Base-by-base conservation (phyloP, 2,329 filamentous ascomycete genomes). In the Ceratocystis colombiana region DNA sequence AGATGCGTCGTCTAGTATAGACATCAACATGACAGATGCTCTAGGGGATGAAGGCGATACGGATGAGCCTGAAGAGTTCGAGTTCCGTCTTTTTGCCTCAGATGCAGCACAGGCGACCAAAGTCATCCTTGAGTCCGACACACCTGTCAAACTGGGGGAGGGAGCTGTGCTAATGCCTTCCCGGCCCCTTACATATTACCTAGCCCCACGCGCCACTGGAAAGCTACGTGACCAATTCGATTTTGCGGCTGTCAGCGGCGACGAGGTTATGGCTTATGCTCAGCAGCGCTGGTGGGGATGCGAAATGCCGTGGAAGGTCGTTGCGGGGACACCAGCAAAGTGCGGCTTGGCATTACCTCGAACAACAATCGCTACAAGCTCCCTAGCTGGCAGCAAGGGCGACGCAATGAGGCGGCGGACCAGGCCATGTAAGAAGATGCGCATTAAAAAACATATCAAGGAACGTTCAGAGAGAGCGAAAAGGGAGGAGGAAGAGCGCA, bases 231-330 rank as follows among this genome's bases (percentile, higher is more conserved):
- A 61, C 37, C 62, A 65, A 46, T 68, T 68, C 33, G 59, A 68
- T 7, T 44, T 61, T 28, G 76, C 77, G 2, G 81, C 84, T 2
- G 74, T 87, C 10, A 79, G 73, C 37, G 80, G 79, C 5, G 79
- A 81, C n/a, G 78, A 82, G 15, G 73, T 87, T 15, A 64, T 81
- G 1, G 71, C 71, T 25, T 74, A 76, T 68, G 78, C 79, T n/a
- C 71, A 70, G 59, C 73, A 72, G 70, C 75, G 78, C 65, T 76
- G 77, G 5, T 86, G 83, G 83, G 84, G 84, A 0, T 72, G 83
- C 53, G 83, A 86, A 72, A 76, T 82, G 70, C 83, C 84, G 1
- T 87, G 84, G 84, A 78, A 79, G 66, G 82, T 85, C 15, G 78
- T 69, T 46, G 67, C 74, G 3, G 75, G 74, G 37, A 74, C 84